Evolutionary conservation across 768 basidiomycete genomes (phyloP).

Genomic region (Hypholoma sublateritium): DNA sequence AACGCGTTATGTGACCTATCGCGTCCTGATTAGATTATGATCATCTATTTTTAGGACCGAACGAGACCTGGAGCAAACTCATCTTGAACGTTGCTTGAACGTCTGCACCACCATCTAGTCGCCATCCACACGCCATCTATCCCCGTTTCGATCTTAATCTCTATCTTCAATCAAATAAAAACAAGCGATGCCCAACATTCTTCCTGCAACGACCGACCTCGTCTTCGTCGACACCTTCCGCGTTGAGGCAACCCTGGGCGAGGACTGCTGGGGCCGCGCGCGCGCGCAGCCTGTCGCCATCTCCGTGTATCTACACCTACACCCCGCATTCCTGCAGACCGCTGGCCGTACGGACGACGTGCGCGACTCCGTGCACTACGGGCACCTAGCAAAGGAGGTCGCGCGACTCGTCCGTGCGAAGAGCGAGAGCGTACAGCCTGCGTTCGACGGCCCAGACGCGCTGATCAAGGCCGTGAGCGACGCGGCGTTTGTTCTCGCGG

Average conservation of each 20-base stretch:
- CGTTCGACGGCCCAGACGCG: slow-evolving; percentile 28
- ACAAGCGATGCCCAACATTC: background rate
- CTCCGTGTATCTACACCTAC: slow-evolving; percentile 47
- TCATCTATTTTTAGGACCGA: too few species aligned
- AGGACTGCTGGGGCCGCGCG: slow-evolving; percentile 50
- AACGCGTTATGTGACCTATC: too few species aligned
- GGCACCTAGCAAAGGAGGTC: slow-evolving; percentile 53
- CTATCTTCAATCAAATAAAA: too few species aligned
- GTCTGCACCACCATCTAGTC: too few species aligned
- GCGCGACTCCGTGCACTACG: slow-evolving; percentile 62
- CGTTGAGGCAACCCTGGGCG: slow-evolving; percentile 41
- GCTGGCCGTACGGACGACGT: slow-evolving; percentile 54
- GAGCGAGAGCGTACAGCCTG: slow-evolving; percentile 12
- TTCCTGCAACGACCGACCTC: slow-evolving; percentile 31
- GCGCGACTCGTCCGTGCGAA: slow-evolving; percentile 29
- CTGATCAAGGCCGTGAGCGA: slow-evolving; percentile 36
- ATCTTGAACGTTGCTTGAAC: too few species aligned
- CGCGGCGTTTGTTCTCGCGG: slow-evolving; percentile 37
- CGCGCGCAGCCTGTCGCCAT: slow-evolving; percentile 53
- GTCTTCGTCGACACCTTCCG: slow-evolving; percentile 44
- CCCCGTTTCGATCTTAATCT: too few species aligned
- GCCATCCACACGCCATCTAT: too few species aligned
- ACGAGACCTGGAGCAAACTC: too few species aligned
- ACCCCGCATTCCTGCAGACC: slow-evolving; percentile 37
- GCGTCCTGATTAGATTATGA: too few species aligned